Evolutionary conservation across 148 eudicot species (phyloP).

Genomic region (Talinum fruticosum): DNA sequence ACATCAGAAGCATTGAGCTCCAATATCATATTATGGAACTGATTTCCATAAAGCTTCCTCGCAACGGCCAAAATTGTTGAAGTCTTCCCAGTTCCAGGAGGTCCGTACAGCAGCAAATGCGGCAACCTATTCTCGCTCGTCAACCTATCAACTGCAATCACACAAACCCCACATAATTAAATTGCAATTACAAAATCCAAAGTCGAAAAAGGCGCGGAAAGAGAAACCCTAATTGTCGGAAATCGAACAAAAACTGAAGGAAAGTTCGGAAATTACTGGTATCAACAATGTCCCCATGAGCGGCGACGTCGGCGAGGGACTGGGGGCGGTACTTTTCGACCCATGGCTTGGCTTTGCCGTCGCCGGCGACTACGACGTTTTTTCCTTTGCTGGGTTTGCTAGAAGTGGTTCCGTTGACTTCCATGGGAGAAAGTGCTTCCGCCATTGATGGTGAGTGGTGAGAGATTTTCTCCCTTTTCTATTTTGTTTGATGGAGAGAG

Average conservation of each 20-base stretch:
- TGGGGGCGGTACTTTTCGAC: conserved; percentile 96
- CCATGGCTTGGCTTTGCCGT: conserved; percentile 73
- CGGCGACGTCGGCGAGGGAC: conserved; percentile 94
- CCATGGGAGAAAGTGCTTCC: conserved; percentile 56
- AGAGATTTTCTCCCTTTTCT: too few relatives aligned
- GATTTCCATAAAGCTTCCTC: conserved; percentile 77
- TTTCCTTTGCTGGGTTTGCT: conserved; percentile 49
- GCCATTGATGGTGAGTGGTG: conserved; percentile 51
- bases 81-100: conserved; percentile 97
- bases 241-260: neutral
- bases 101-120: conserved; percentile 88
- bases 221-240: conserved; percentile 21
- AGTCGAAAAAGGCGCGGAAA: too few relatives aligned
- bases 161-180: conserved; percentile 12
- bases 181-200: neutral
- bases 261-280: conserved; percentile 46
- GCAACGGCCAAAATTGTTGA: conserved; percentile 90
- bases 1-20: conserved; percentile 98
- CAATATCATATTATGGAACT: conserved; percentile 83
- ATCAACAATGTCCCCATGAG: conserved; percentile 91
- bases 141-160: conserved; percentile 88
- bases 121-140: conserved; percentile 88
- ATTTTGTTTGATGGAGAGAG: too few relatives aligned
- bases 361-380: conserved; percentile 35
- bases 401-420: conserved; percentile 60